Percentiles rank a stretch among this genome's conserved stretches.
These are phyloP conservation scores for Cytospora piceae DNA, from an alignment of 2,329 filamentous ascomycete genomes.

Conservation along the genomic window DNA sequence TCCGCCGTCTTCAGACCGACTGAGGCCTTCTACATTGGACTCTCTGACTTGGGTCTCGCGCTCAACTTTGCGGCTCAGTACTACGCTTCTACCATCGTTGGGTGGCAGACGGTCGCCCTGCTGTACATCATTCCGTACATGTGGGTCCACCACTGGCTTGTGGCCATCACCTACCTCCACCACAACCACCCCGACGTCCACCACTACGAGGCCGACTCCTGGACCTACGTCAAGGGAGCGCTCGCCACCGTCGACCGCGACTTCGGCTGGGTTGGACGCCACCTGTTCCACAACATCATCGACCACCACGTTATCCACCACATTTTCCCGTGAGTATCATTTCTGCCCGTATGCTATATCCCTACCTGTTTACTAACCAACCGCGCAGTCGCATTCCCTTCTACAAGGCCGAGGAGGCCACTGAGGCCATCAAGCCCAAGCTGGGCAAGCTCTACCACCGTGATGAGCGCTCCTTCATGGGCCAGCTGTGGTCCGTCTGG, in stretches of 20 bases:
- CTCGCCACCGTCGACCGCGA: slow-evolving; percentile 67
- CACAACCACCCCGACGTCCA: slow-evolving; percentile 66
- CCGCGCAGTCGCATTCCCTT: slow-evolving; percentile 55
- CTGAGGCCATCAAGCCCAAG: slow-evolving; percentile 58
- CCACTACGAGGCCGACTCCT: slow-evolving; percentile 61
- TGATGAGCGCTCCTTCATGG: slow-evolving; percentile 49
- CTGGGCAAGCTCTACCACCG: slow-evolving; percentile 58
- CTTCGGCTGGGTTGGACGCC: slow-evolving; percentile 66
- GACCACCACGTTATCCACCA: slow-evolving; percentile 68
- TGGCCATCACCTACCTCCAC: slow-evolving; percentile 76
- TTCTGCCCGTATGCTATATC: neutral
- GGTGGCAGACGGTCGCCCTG: slow-evolving; percentile 58
- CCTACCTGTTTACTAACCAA: slow-evolving; percentile 13
- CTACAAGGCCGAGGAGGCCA: slow-evolving; percentile 64
- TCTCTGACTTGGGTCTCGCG: slow-evolving; percentile 64
- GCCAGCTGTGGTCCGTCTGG: slow-evolving; percentile 51
- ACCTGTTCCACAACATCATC: slow-evolving; percentile 69
- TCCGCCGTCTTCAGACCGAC: slow-evolving; percentile 63
- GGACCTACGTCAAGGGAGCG: slow-evolving; percentile 66
- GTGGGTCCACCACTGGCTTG: slow-evolving; percentile 74
- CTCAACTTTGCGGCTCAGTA: slow-evolving; percentile 56
- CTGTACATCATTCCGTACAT: slow-evolving; percentile 68
- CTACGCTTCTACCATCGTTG: slow-evolving; percentile 55
- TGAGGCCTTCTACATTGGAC: slow-evolving; percentile 58
- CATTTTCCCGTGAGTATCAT: slow-evolving; percentile 53